Evolutionary conservation across 495 filamentous ascomycete species (phyloP).

Genomic region (Hypoxylon intermedium): DNA sequence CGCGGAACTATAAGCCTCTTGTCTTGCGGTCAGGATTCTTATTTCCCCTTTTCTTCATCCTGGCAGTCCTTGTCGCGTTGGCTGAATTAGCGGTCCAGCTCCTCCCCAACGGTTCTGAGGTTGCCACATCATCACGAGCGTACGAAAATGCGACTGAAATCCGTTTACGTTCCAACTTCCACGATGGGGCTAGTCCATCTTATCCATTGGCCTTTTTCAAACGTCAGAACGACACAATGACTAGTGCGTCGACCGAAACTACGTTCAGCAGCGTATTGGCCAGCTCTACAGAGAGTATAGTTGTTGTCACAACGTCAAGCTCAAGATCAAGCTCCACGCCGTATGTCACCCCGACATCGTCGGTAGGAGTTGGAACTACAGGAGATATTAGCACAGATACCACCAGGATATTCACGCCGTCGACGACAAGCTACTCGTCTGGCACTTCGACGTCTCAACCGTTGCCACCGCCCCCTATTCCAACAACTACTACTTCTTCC

Average conservation of each 20-base stretch:
- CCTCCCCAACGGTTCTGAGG: constrained; percentile 27
- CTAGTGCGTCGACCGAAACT: constrained; percentile 2
- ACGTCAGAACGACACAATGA: constrained; percentile 20
- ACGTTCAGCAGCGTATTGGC: not conserved
- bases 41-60: constrained; percentile 8
- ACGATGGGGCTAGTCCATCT: too few relatives aligned
- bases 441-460: not conserved
- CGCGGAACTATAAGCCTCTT: constrained; percentile 34
- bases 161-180: constrained; percentile 7
- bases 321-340: not conserved
- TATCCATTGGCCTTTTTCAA: not conserved
- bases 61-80: constrained; percentile 24
- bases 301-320: not conserved
- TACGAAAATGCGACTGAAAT: constrained; percentile 20
- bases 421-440: not conserved
- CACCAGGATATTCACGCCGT: not conserved
- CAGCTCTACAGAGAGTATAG: not conserved
- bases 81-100: constrained; percentile 34
- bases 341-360: not conserved
- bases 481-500: not conserved
- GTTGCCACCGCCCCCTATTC: not conserved
- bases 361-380: not conserved
- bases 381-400: not conserved
- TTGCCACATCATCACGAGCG: constrained; percentile 1
- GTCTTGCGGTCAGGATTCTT: constrained; percentile 25